Evolutionary conservation across 768 basidiomycete genomes (phyloP).

Genomic region (Auricularia sp.): DNA sequence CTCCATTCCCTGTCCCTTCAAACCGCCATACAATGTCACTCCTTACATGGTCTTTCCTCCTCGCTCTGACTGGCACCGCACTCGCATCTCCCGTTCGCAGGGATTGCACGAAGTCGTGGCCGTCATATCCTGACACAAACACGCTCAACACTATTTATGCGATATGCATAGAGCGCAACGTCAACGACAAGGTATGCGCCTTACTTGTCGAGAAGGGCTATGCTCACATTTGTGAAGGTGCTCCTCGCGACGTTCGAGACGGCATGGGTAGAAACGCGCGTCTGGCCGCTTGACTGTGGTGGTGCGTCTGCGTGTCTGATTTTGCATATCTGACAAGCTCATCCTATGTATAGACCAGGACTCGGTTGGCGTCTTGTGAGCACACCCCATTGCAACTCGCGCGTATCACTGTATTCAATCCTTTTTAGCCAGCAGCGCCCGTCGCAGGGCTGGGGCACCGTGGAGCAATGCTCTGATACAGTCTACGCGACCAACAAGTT

Average conservation of each 20-base stretch:
- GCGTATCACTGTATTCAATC: neutral
- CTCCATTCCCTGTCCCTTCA: neutral
- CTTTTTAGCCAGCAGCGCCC: neutral
- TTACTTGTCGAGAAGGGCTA: neutral
- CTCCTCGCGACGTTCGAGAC: neutral
- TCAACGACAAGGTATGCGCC: neutral
- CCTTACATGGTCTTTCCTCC: neutral
- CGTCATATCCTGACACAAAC: neutral
- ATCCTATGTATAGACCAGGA: neutral
- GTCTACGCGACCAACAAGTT: neutral
- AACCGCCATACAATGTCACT: neutral
- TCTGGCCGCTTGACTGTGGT: neutral
- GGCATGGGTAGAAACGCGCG: neutral
- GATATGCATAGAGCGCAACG: neutral
- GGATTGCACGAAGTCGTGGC: neutral
- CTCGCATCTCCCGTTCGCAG: neutral
- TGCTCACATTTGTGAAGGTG: neutral
- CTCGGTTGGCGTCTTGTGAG: neutral
- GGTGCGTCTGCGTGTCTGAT: neutral
- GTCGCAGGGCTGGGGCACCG: neutral
- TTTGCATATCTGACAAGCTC: neutral
- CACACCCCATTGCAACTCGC: neutral
- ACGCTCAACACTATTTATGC: neutral
- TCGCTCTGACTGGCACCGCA: neutral
- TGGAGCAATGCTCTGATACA: neutral